Evolutionary conservation across 331 rosid genomes (phyloP).

Genomic region (Spiraea crenata): DNA sequence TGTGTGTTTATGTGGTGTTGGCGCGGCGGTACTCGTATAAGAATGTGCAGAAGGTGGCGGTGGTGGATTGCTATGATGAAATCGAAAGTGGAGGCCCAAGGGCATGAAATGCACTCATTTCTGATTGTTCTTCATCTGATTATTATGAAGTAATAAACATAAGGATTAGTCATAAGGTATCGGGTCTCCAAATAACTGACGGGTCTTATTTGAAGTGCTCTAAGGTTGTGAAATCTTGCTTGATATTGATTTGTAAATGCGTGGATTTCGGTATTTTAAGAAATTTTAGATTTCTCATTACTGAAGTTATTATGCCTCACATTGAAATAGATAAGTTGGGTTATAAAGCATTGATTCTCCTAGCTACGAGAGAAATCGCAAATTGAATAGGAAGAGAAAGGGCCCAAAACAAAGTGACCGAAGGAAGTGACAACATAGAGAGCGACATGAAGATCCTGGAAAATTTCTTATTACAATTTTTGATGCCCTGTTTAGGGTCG

Average conservation of each 20-base stretch:
- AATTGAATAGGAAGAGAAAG: too few species aligned
- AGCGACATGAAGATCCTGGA: too few species aligned
- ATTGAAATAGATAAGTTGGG: too few species aligned
- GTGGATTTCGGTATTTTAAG: background rate
- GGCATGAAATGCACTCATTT: constrained; percentile 27
- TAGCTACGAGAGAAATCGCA: too few species aligned
- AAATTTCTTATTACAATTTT: too few species aligned
- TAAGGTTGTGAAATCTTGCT: background rate
- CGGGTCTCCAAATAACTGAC: background rate
- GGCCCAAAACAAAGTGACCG: too few species aligned
- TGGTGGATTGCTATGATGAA: constrained; percentile 49
- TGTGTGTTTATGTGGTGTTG: constrained; percentile 42
- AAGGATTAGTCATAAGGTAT: background rate
- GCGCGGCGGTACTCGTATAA: constrained; percentile 82
- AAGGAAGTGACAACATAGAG: too few species aligned
- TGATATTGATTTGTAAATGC: background rate
- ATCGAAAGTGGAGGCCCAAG: constrained; percentile 28
- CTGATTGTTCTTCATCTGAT: background rate
- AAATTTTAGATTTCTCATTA: background rate
- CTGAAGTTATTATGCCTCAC: too few species aligned
- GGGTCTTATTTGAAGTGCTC: background rate
- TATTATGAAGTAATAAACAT: too few species aligned
- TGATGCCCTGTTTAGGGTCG: too few species aligned
- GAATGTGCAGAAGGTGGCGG: constrained; percentile 68
- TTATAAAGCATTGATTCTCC: too few species aligned